Conservation (phyloP, 768 basidiomycete genomes). For the Amanita muscaria region DNA sequence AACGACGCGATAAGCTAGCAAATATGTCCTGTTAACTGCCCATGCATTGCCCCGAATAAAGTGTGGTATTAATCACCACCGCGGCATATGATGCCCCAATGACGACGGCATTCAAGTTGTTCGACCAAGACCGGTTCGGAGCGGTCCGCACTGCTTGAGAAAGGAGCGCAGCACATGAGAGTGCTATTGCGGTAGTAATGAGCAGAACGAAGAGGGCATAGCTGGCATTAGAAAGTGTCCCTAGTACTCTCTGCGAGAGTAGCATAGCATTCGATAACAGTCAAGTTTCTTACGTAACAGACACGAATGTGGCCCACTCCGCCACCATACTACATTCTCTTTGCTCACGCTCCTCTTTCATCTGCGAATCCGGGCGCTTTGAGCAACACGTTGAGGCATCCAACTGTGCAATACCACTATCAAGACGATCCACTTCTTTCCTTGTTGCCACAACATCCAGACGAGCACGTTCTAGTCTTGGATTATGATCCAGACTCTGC, state of each 20-base stretch:
- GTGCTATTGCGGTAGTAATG: constrained; percentile 43
- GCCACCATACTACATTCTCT: constrained; percentile 62
- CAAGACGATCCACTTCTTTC: constrained; percentile 67
- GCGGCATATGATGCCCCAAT: constrained; percentile 65
- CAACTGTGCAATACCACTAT: constrained; percentile 74
- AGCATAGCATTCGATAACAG: constrained; percentile 1
- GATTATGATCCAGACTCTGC: constrained; percentile 47
- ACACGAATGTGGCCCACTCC: constrained; percentile 11
- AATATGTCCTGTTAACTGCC: not conserved
- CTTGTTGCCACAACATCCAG: constrained; percentile 47
- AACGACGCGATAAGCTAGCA: constrained; percentile 48
- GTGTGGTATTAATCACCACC: constrained; percentile 35
- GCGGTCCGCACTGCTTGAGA: constrained; percentile 67
- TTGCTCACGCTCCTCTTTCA: constrained; percentile 46
- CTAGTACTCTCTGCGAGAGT: constrained; percentile 18
- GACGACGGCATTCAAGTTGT: constrained; percentile 60
- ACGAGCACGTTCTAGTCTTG: constrained; percentile 69
- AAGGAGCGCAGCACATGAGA: constrained; percentile 58
- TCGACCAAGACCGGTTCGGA: constrained; percentile 40
- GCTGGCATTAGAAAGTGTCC: constrained; percentile 44
- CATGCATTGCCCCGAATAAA: not conserved
- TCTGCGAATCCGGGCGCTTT: constrained; percentile 25
- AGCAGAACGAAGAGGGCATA: constrained; percentile 46
- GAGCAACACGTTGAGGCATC: constrained; percentile 51
- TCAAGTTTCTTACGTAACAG: constrained; percentile 1